Base-by-base conservation (phyloP, 139 green algal species). In the Micractinium sp. region DNA sequence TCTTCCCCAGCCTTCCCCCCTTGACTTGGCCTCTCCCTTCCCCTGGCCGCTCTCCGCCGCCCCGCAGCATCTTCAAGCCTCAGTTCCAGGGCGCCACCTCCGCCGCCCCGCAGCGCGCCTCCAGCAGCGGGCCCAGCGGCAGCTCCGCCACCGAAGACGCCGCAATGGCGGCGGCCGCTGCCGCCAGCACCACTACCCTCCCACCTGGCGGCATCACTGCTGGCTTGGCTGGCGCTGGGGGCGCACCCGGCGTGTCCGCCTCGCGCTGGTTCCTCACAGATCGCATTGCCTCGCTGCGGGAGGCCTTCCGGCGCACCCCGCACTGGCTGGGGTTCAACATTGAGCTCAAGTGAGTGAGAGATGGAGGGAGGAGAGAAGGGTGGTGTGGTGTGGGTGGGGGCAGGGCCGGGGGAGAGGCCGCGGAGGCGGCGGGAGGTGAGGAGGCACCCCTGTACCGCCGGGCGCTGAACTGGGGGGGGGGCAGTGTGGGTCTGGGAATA, bases 311-410 rank as follows among this genome's bases (percentile, higher is more conserved):
- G 29, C 61, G 71, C 74, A 93, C 90, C 3, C 92, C 92, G 3
- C 66, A 29, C 31, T 94, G 90, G 90, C 78, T 94, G 81, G 92
- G 92, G 3, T 93, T 93, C 81, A 94, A 94, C 85, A 93, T 93
- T 67, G 92, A 94, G 86, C 82, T 94, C 25, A 94, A 94, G 73
- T 75, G 67, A 18, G 67, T 3, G 67, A n/a, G 16, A 3, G 66
- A 73, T n/a, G 66, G 23, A 35, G 25, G 67, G 25, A 18, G 67
- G 20, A 23, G 2, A 56, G 47, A 9, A 56, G 47, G 47, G 47
- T 5, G 9, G 47, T 56, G 47, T 56, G 47, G 47, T n/a, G 47
- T 56, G 47, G 47, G 47, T 5, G 47, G 47, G 47, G 47, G 47
- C 47, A 9, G 5, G 47, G 47, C 47, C 47, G 47, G 47, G n/a